phyloP scores from a whole-genome alignment of 1,284 basidiomycete species.

The Lentinus polychrous region DNA sequence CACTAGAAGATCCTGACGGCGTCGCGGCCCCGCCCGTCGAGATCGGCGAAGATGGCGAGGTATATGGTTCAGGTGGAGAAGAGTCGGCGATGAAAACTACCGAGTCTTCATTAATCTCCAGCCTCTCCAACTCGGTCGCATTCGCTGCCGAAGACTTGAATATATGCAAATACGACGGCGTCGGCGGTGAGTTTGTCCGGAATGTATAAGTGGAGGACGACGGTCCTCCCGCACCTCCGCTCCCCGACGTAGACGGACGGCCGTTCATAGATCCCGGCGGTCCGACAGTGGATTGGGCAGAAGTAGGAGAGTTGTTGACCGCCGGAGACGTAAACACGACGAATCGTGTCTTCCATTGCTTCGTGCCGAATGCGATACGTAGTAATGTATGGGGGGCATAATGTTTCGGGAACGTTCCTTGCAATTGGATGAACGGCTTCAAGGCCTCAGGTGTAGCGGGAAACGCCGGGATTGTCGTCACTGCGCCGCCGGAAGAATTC shows the following conservation, averaged over 20 bases:
- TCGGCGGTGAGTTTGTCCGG: constrained; percentile 20
- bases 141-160: constrained; percentile 54
- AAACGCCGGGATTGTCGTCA: constrained; percentile 44
- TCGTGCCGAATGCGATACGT: constrained; percentile 55
- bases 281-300: constrained; percentile 17
- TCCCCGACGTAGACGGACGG: neutral
- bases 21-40: neutral
- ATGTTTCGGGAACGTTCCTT: constrained; percentile 54
- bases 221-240: neutral
- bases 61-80: neutral
- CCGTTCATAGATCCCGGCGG: neutral
- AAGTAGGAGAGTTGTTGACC: constrained; percentile 21
- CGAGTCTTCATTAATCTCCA: constrained; percentile 68
- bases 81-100: constrained; percentile 65
- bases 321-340: constrained; percentile 49
- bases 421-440: constrained; percentile 41
- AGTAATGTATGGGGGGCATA: constrained; percentile 59
- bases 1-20: neutral
- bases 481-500: constrained; percentile 9
- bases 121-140: constrained; percentile 62
- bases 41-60: neutral
- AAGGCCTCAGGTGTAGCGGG: constrained; percentile 49
- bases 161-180: constrained; percentile 57
- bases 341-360: constrained; percentile 63
- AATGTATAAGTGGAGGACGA: constrained; percentile 18